A percentile compares a stretch with the other conserved stretches of the same genome.
Conservation (phyloP, 176 grass and related monocot genomes). For the Zoysia japonica region DNA sequence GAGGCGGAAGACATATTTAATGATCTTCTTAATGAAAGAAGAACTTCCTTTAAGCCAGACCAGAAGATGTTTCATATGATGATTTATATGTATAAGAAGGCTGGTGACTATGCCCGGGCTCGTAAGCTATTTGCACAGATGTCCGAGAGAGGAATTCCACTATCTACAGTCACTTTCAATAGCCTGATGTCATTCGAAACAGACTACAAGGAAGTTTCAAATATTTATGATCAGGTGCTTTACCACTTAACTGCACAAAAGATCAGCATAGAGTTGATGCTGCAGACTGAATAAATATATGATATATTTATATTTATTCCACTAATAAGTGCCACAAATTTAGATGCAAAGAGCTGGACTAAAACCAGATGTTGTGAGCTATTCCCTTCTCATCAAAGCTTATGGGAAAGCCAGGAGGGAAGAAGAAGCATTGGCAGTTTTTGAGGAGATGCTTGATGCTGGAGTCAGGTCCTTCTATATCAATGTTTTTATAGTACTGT, state of each 20-base stretch:
- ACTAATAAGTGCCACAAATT: constrained; percentile 31
- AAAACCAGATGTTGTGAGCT: constrained; percentile 97
- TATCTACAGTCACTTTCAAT: constrained; percentile 87
- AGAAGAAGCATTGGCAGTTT: constrained; percentile 88
- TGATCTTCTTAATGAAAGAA: constrained; percentile 76
- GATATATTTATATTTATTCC: neutral
- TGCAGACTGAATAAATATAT: constrained; percentile 25
- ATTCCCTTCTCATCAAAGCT: constrained; percentile 92
- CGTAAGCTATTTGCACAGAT: constrained; percentile 77
- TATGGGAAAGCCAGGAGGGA: constrained; percentile 96
- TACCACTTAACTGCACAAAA: constrained; percentile 14
- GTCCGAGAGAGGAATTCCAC: constrained; percentile 74
- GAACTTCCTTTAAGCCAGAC: constrained; percentile 77
- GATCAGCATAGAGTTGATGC: neutral
- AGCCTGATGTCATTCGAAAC: constrained; percentile 97
- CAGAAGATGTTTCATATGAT: constrained; percentile 99
- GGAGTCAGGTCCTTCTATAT: constrained; percentile 77
- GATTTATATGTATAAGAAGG: constrained; percentile 98
- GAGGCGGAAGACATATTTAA: constrained; percentile 81
- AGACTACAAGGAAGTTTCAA: constrained; percentile 93
- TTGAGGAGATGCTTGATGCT: constrained; percentile 99
- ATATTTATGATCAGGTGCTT: constrained; percentile 96
- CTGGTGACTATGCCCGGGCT: constrained; percentile 69
- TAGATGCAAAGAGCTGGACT: constrained; percentile 87
- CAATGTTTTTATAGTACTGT: neutral